Evolutionary conservation across 306 rosid species (phyloP), one percentile per base, ranked within the genome.

Genomic region (Cucurbita maxima): DNA sequence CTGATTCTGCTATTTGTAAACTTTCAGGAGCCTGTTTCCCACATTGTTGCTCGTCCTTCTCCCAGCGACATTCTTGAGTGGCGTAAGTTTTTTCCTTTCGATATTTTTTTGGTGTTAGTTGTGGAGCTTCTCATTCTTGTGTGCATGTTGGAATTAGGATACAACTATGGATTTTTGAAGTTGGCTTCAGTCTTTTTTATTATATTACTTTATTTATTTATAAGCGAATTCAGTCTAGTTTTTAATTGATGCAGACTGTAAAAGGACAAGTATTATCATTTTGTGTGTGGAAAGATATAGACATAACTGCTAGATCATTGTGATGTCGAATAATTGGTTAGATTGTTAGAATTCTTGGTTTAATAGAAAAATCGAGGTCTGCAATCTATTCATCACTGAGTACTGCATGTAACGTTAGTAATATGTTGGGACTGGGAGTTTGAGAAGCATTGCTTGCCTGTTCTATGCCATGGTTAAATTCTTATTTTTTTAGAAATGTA

Each of bases 31-130:
- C 99, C 99, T n/a, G 99, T 95, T 74, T 83, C 99, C 16, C 97
- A 95, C 90, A 85, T 91, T 73, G 96, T 89, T 61, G 96, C 99
- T 36, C 90, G 88, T 74, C 99, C 99, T 77, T 88, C 88, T 53
- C 92, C 99, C 36, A 95, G 83, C 77, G 96, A 95, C 75, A 89
- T 95, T 88, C 99, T 95, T 50, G 97, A 95, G 71, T 95, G 99
- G 99, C 97, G 99, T 95, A 86, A 89, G 99, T 91, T 77, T 72
- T 62, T 68, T 78, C 58, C 30, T 67, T 76, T 58, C 34, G 58
- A 34, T 63, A 6, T 14, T 69, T 63, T 6, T 51, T 36, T 72
- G 74, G 40, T 50, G 58, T 70, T 70, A n/a, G 45, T 50, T 12
- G 4, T 7, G 45, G 55, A 48, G 58, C 22, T 70, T 15, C 45